Conservation (phyloP, 1,139 yeast species). For the Candida pseudocylindracea region DNA sequence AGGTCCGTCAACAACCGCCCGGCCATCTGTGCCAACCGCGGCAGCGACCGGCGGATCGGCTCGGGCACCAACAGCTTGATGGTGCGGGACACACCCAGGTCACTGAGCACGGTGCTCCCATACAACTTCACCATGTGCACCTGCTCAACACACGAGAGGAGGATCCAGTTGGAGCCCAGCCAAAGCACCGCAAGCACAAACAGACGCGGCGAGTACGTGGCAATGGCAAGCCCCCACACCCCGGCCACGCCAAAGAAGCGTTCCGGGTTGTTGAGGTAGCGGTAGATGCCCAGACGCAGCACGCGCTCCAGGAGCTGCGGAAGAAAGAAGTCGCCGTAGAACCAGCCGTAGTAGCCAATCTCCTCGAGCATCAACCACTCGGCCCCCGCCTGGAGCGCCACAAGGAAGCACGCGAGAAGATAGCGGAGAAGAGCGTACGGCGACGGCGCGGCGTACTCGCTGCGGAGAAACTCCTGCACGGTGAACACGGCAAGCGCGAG, state of each 20-base stretch:
- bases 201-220: constrained; percentile 34
- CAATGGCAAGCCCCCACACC: constrained; percentile 57
- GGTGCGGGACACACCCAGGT: constrained; percentile 50
- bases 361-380: constrained; percentile 49
- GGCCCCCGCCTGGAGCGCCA: constrained; percentile 50
- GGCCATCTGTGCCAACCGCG: constrained; percentile 1
- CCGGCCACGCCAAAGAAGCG: constrained; percentile 69
- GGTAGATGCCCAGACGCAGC: constrained; percentile 43
- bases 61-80: constrained; percentile 26
- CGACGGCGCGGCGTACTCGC: constrained; percentile 3
- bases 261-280: constrained; percentile 73
- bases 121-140: constrained; percentile 64
- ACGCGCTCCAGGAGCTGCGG: constrained; percentile 14
- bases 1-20: constrained; percentile 18
- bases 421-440: constrained; percentile 33
- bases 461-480: constrained; percentile 9
- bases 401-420: constrained; percentile 29
- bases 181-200: constrained; percentile 36
- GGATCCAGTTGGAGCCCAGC: constrained; percentile 43
- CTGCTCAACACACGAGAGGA: constrained; percentile 57
- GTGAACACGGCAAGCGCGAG: constrained; percentile 22
- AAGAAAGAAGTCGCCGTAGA: constrained; percentile 70
- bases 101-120: constrained; percentile 37
- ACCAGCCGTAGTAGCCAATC: constrained; percentile 78
- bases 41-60: constrained; percentile 5